Conservation (phyloP, 192 early-diverging fungal genomes). For the Coemansia sp. region DNA sequence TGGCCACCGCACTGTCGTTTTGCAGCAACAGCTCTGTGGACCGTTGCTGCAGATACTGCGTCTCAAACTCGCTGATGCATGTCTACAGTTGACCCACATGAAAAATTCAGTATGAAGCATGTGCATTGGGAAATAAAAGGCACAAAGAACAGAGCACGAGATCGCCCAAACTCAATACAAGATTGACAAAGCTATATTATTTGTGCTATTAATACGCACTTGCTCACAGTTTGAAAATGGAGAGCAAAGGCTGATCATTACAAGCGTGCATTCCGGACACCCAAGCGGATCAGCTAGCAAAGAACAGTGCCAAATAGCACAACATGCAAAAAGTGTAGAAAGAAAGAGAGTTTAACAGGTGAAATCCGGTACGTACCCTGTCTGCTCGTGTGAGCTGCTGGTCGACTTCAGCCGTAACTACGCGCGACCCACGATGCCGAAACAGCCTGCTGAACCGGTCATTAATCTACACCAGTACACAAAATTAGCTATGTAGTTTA, state of each 20-base stretch:
- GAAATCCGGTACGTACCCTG: slow-evolving; percentile 32
- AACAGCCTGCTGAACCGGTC: slow-evolving; percentile 52
- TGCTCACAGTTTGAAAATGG: not conserved
- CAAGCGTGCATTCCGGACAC: not conserved
- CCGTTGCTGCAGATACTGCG: slow-evolving; percentile 47
- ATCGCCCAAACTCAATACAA: too few relatives aligned
- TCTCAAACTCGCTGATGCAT: slow-evolving; percentile 47
- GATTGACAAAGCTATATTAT: too few relatives aligned
- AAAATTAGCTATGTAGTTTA: not conserved
- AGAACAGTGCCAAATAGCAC: not conserved
- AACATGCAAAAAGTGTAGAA: slow-evolving; percentile 1
- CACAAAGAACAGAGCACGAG: not conserved
- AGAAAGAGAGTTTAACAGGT: not conserved
- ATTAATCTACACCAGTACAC: slow-evolving; percentile 25
- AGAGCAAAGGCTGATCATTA: slow-evolving; percentile 3
- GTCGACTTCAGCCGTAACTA: slow-evolving; percentile 14
- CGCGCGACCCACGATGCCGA: slow-evolving; percentile 40
- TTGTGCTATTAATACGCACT: not conserved
- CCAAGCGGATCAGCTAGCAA: not conserved
- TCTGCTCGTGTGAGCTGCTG: slow-evolving; percentile 37
- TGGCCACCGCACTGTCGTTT: slow-evolving; percentile 37
- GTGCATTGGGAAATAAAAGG: not conserved
- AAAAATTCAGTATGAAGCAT: not conserved
- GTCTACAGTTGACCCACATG: slow-evolving; percentile 18
- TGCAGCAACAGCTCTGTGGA: slow-evolving; percentile 47